Base-by-base conservation (phyloP, 2,329 filamentous ascomycete species). In the Ophiocordyceps camponoti-saundersi region DNA sequence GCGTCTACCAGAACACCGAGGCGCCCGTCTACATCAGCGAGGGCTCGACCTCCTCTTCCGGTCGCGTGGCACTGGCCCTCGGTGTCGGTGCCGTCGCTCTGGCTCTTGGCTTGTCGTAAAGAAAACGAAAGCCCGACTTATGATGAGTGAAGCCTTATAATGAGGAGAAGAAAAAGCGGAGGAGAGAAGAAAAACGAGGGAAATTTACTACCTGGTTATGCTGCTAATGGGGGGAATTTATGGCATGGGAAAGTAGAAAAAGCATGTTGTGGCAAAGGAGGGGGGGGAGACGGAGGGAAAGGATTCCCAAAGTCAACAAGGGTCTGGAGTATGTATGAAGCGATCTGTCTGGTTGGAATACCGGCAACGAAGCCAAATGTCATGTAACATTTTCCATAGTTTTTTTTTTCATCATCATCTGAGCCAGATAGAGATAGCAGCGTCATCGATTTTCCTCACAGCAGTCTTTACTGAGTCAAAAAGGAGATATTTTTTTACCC, bases 21-120 rank as follows among this genome's bases (percentile, higher is more conserved):
- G 32, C 16, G 12, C 42, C 49, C 1, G 45, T 48, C n/a, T 41
- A 47, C 12, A 39, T 51, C 39, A 54, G 50, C 32, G 41, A 48
- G 15, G 53, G 47, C 5, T 20, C 34, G 2, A 20, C 29, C 11
- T 36, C 42, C 8, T 42, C 46, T 2, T 34, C 20, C 10, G 39
- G 45, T 16, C 42, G 30, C 21, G 21, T 47, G 16, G 44, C 45
- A 18, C 42, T 23, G 16, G 16, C 46, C 6, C 42, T 52, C 3
- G 44, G 50, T n/a, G 26, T 50, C 21, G 45, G 44, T 34, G 48
- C 48, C 42, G 36, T 47, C 22, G 42, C 34, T 21, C 43, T 49
- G 22, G 48, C 45, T 39, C 29, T 49, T 12, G 36, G 30, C 8
- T 30, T 45, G 13, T 47, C 45, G 18, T 49, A 39, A 49, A 29